Percentiles rank a stretch among this genome's conserved stretches.
Conservation (phyloP, 352 stramenopile species). For the Pythium aphanidermatum region DNA sequence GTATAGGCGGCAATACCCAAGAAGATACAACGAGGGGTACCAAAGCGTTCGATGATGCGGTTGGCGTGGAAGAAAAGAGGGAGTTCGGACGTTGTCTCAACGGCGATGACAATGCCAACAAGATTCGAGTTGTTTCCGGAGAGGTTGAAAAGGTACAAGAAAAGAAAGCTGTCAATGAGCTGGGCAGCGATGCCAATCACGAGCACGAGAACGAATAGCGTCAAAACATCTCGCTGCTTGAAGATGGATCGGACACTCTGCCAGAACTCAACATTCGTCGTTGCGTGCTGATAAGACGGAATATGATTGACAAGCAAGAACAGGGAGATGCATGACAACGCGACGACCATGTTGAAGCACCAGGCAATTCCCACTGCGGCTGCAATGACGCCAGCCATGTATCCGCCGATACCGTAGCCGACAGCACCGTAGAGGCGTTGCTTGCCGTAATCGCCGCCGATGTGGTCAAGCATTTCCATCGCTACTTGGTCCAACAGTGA, state of each 20-base stretch:
- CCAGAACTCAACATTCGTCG: slow-evolving; percentile 29
- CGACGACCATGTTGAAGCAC: slow-evolving; percentile 74
- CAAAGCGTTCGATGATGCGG: slow-evolving; percentile 52
- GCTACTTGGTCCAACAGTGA: slow-evolving; percentile 60
- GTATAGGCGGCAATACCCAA: slow-evolving; percentile 48
- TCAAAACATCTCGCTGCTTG: slow-evolving; percentile 43
- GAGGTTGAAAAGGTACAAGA: slow-evolving; percentile 69
- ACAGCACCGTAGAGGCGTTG: slow-evolving; percentile 65
- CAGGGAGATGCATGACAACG: slow-evolving; percentile 43
- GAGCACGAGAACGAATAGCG: slow-evolving; percentile 64
- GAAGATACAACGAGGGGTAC: slow-evolving; percentile 44
- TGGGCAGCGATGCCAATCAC: slow-evolving; percentile 51
- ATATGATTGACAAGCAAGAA: slow-evolving; percentile 52
- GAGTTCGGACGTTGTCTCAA: slow-evolving; percentile 64
- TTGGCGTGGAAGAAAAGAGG: slow-evolving; percentile 75
- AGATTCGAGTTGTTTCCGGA: slow-evolving; percentile 51
- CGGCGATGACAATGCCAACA: slow-evolving; percentile 59
- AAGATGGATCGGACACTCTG: slow-evolving; percentile 33
- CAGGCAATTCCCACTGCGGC: slow-evolving; percentile 55
- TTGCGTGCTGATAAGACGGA: slow-evolving; percentile 28
- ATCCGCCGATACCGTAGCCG: slow-evolving; percentile 59
- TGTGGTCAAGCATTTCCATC: slow-evolving; percentile 52
- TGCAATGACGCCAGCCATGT: slow-evolving; percentile 53
- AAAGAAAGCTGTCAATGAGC: slow-evolving; percentile 65
- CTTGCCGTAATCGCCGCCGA: slow-evolving; percentile 71